Evolutionary conservation across 2,329 filamentous ascomycete species (phyloP), one percentile per base, ranked within the genome.

Genomic region (Cadophora sp.): DNA sequence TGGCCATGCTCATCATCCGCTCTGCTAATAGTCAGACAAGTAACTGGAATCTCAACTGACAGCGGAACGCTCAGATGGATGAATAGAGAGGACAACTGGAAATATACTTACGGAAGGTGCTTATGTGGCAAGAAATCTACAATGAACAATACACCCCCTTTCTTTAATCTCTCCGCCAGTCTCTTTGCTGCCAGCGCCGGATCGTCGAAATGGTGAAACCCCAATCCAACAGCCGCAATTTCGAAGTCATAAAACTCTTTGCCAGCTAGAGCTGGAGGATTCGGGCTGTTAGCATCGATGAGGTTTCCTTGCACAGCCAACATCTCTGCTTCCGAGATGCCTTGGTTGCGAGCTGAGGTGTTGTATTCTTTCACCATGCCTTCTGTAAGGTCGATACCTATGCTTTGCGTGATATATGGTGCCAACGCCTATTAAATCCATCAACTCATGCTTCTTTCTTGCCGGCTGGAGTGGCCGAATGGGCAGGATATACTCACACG

Each of bases 351-450:
- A 24, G 87, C 89, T 29, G 85, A 83, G 12, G 80, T 79, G 76
- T 93, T 94, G 81, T 90, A 94, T 7, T 84, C 81, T 0, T 81
- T 80, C 5, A 92, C 85, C 91, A 94, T 94, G 69, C 87, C 87
- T 70, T 89, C 84, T 0, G 91, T 90, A 66, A 93, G 80, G 76
- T 94, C 92, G 55, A 94, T 83, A 51, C 91, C 92, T 19, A 90
- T 80, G 59, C 87, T 87, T 71, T 89, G 83, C 0, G 86, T 88
- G 2, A 88, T 84, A 73, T 87, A 89, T 1, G 89, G 87, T 1
- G 84, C 86, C 16, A 92, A 82, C 16, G 87, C 83, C 86, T 90
- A 62, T 22, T 46, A 34, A 4, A 51, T 4, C 11, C 16, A 14
- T 69, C 48, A 69, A 26, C 53, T 19, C 29, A 53, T 40, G 22